phyloP scores from a whole-genome alignment of 2,329 filamentous ascomycete genomes.

The Calonectria multiphialidica region DNA sequence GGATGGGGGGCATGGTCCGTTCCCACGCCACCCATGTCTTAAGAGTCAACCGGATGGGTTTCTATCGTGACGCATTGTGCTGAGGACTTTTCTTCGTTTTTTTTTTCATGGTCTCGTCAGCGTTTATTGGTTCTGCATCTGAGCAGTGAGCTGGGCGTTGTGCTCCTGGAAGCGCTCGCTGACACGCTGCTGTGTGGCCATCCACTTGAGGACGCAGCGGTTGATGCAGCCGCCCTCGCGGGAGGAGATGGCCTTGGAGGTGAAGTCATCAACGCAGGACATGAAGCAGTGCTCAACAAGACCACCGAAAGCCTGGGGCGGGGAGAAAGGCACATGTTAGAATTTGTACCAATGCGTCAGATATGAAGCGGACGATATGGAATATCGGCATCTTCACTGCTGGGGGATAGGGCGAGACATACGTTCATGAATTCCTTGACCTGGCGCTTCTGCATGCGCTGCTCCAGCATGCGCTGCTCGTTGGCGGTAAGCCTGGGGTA shows the following conservation, averaged over 20 bases:
- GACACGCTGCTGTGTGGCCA: constrained; percentile 91
- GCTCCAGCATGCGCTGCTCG: constrained; percentile 93
- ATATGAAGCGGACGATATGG: not conserved
- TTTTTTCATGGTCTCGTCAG: not conserved
- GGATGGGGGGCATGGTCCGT: not conserved
- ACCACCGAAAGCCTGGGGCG: constrained; percentile 50
- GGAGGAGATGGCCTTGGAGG: constrained; percentile 90
- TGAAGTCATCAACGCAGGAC: constrained; percentile 98
- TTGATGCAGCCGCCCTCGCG: constrained; percentile 93
- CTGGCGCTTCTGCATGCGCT: constrained; percentile 97
- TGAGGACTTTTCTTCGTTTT: not conserved
- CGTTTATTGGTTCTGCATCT: constrained; percentile 59
- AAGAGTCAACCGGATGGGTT: not conserved
- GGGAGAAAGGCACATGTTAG: not conserved
- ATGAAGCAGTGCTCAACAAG: constrained; percentile 90
- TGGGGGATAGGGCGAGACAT: constrained; percentile 55
- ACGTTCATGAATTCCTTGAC: constrained; percentile 99
- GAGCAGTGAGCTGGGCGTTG: constrained; percentile 70
- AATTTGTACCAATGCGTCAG: not conserved
- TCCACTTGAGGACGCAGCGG: constrained; percentile 95
- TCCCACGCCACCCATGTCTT: not conserved
- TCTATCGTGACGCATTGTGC: not conserved
- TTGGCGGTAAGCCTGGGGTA: constrained; percentile 71
- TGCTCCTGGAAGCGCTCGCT: constrained; percentile 89
- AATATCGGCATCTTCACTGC: not conserved